Evolutionary conservation across 106 monocot species (phyloP), one percentile per base, ranked within the genome.

Genomic region (Apostasia shenzhenica): DNA sequence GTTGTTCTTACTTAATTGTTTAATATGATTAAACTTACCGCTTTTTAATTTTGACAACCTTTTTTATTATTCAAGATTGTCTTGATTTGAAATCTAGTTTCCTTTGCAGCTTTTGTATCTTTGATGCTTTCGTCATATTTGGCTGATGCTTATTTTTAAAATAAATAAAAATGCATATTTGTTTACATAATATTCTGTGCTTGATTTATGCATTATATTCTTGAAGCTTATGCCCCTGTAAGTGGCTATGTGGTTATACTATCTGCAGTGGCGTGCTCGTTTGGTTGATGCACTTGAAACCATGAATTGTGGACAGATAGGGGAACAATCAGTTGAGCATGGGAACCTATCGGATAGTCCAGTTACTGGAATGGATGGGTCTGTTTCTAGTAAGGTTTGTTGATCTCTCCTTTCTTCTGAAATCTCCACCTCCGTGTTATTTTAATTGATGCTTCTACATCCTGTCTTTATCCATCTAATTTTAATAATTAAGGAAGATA

Each of bases 241-340:
- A 64, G 48, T 2, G 4, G 56, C 48, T 65, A 3, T 65, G 63
- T 47, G 65, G 7, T 68, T 64, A 39, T 63, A 66, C 46, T 57
- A 3, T 71, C 39, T 81, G 66, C 80, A 94, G 93, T 94, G 93
- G 93, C 84, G 84, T 80, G 71, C 59, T 46, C 89, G 93, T 46
- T 77, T 94, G 72, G 49, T 84, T 45, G 89, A 94, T 76, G 93
- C 90, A 72, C 73, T 94, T 12, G 79, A 81, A 68, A 45, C 75
- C 6, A 82, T 94, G 71, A 72, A 83, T 75, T 60, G 54, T 80
- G 80, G 70, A 37, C 74, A 76, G 46, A 46, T 69, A 8, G 66
- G 56, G 42, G 81, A 83, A 50, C 59, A 63, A 62, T 45, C 55
- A 56, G 41, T 65, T 45, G 42, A 71, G 45, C 72, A 49, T 65